Evolutionary conservation across 352 stramenopile species (phyloP), one percentile per base, ranked within the genome.

Genomic region (Phytopythium chamaehyphon): DNA sequence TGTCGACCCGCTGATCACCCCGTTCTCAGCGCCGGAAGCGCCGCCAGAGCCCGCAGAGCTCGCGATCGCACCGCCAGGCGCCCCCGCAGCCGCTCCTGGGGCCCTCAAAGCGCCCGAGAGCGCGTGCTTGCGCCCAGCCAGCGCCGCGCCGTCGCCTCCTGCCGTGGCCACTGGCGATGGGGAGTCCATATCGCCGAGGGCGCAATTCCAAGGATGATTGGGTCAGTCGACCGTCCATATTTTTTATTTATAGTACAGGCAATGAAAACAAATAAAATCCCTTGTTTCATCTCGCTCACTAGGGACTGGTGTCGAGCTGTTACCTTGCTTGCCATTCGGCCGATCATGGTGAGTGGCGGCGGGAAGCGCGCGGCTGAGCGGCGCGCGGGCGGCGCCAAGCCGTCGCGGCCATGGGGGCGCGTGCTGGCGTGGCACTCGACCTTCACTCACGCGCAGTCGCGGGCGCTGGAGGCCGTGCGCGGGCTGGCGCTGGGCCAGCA

Each of bases 331-430:
- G n/a, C n/a, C n/a, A n/a, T n/a, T n/a, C n/a, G n/a, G n/a, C n/a
- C n/a, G 6, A 54, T 23, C 14, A 90, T 90, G 79, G 79, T 84
- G 62, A 87, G 79, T 74, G 76, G 79, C 40, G 79, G 79, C 22
- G 68, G 69, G 57, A 76, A 76, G 45, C 66, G 66, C 46, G 42
- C 51, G 40, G 64, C 71, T 40, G 69, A 73, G 23, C 59, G 54
- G 21, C 59, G 53, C 43, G 52, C 67, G 38, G 48, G 55, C 23
- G 54, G 35, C 19, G n/a, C n/a, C n/a, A n/a, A 43, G 35, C 0
- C 42, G 54, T n/a, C n/a, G 31, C 60, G 75, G 40, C 71, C 75
- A 7, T 47, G 59, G 12, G 67, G 68, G 14, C 66, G 77, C 42
- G 61, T 77, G 46, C 42, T 91, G 3, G 81, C 74, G 47, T 92